phyloP scores from a whole-genome alignment of 768 basidiomycete species.

The Phylloporus rhodoxanthus region DNA sequence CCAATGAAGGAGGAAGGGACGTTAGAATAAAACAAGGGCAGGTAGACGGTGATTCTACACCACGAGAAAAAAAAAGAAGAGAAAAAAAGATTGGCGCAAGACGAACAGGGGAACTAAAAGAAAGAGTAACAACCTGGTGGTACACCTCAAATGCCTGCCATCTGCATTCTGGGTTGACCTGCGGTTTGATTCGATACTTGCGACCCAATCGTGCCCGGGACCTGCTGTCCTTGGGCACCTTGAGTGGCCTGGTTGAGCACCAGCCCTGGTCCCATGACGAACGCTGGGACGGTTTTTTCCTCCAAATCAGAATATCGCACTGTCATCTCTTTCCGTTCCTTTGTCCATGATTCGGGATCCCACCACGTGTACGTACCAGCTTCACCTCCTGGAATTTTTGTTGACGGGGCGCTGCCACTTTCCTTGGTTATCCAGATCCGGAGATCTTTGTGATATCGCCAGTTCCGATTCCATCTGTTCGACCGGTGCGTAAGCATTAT shows the following conservation, averaged over 20 bases:
- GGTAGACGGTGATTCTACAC: slow-evolving; percentile 4
- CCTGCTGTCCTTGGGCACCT: slow-evolving; percentile 36
- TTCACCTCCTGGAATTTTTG: slow-evolving; percentile 77
- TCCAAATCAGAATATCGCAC: slow-evolving; percentile 70
- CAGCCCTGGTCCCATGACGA: slow-evolving; percentile 46
- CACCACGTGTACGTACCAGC: slow-evolving; percentile 88
- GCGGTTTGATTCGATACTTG: slow-evolving; percentile 23
- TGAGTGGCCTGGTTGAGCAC: slow-evolving; percentile 34
- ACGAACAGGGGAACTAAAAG: slow-evolving; percentile 8
- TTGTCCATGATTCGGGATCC: slow-evolving; percentile 75
- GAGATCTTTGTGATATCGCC: slow-evolving; percentile 93
- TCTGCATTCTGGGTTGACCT: slow-evolving; percentile 30
- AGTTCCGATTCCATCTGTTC: slow-evolving; percentile 83
- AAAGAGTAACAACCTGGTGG: slow-evolving; percentile 2
- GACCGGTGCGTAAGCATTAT: slow-evolving; percentile 5
- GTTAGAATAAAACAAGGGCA: slow-evolving; percentile 18
- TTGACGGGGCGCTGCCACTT: slow-evolving; percentile 66
- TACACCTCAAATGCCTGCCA: slow-evolving; percentile 30
- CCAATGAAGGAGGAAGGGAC: slow-evolving; percentile 14
- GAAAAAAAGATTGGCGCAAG: slow-evolving; percentile 10
- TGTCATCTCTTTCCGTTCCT: slow-evolving; percentile 72
- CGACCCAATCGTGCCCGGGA: slow-evolving; percentile 28
- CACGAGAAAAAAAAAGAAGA: not conserved
- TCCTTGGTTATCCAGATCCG: slow-evolving; percentile 84
- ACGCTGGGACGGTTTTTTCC: slow-evolving; percentile 64